A percentile compares a stretch with the other conserved stretches of the same genome.
Conservation (phyloP, 2,329 filamentous ascomycete genomes). For the Trichoderma oligosporum region DNA sequence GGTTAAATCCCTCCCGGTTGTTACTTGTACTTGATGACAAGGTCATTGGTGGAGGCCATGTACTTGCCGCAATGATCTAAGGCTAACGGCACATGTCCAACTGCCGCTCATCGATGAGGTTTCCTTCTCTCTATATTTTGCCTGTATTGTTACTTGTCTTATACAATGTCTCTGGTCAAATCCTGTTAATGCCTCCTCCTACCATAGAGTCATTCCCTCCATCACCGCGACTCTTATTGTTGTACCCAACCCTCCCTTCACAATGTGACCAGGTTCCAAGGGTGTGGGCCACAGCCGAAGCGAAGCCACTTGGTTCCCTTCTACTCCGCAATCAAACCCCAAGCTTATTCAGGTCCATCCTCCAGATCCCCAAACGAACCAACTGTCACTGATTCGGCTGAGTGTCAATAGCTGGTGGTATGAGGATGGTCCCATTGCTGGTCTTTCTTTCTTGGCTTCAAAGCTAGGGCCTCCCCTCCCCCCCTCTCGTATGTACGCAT, state of each 20-base stretch:
- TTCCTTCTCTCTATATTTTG: neutral
- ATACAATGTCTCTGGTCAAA: too few species aligned
- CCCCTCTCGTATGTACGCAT: neutral
- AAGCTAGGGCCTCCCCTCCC: conserved; percentile 16
- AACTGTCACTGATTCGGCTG: neutral
- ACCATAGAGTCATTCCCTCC: neutral
- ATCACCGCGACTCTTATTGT: neutral
- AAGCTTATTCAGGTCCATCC: conserved; percentile 9
- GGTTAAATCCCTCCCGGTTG: conserved; percentile 8
- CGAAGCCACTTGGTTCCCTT: conserved; percentile 11
- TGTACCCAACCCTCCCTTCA: conserved; percentile 1
- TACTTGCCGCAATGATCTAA: neutral
- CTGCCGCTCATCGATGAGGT: neutral
- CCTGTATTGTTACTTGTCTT: too few species aligned
- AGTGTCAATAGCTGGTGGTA: neutral
- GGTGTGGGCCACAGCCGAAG: conserved; percentile 13
- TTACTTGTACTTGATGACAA: neutral
- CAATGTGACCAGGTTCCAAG: neutral
- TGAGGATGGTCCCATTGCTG: neutral
- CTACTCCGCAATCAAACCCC: neutral
- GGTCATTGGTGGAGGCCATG: neutral
- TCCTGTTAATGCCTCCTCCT: neutral
- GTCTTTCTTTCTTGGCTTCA: neutral
- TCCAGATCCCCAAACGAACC: neutral
- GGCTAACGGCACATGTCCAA: conserved; percentile 14